A percentile compares a stretch with the other conserved stretches of the same genome.
Evolutionary conservation across 192 early-diverging fungal species (phyloP).

Genomic region (Jimgerdemannia flammicorona): DNA sequence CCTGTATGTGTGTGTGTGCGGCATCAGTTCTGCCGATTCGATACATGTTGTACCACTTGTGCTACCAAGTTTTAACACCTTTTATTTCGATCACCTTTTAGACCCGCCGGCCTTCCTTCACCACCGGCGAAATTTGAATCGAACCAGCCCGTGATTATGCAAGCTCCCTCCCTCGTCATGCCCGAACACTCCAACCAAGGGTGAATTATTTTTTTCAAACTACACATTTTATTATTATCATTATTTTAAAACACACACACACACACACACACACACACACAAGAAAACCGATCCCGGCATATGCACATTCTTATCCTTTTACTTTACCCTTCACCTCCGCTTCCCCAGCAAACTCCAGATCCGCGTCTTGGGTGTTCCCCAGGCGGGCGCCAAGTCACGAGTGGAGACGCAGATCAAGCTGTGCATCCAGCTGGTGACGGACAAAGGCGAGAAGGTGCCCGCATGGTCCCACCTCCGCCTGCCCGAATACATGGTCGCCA

Average conservation of each 20-base stretch:
- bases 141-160: no score
- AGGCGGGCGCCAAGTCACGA: conserved; percentile 71
- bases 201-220: no score
- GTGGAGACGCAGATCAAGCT: conserved; percentile 96
- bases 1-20: background rate
- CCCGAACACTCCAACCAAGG: no score
- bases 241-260: conserved; percentile 1
- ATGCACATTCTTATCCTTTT: background rate
- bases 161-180: no score
- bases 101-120: no score
- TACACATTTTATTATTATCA: background rate
- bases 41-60: no score
- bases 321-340: no score
- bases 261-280: conserved; percentile 2
- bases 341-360: conserved; percentile 22
- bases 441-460: conserved; percentile 66
- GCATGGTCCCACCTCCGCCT: conserved; percentile 85
- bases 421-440: conserved; percentile 77
- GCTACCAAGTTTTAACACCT: no score
- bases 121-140: no score
- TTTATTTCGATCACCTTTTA: no score
- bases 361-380: conserved; percentile 40
- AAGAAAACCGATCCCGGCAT: background rate
- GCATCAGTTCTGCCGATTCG: background rate
- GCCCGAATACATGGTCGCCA: conserved; percentile 83